Conservation (phyloP, 176 grass and related monocot species). For the Alloteropsis semialata region DNA sequence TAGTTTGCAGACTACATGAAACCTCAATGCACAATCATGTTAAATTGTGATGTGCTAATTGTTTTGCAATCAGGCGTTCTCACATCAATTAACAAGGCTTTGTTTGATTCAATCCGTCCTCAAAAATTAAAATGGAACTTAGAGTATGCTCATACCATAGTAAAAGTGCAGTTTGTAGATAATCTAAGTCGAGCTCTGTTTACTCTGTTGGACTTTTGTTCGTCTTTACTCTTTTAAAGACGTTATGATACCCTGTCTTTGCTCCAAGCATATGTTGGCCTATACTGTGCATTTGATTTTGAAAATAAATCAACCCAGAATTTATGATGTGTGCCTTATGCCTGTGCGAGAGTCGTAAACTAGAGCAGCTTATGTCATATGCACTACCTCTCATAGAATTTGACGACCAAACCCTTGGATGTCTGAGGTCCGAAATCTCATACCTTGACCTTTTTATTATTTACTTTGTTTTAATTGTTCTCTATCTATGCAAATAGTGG, state of each 20-base stretch:
- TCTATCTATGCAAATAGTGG: too few relatives aligned
- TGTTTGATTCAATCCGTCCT: neutral
- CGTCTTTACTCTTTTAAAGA: neutral
- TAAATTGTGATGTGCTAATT: neutral
- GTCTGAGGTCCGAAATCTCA: constrained; percentile 39
- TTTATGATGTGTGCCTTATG: neutral
- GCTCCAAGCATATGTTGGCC: neutral
- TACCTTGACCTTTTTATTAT: neutral
- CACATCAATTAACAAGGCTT: neutral
- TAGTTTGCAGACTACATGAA: neutral
- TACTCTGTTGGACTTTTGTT: constrained; percentile 13
- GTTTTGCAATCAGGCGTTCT: neutral
- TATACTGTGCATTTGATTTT: neutral
- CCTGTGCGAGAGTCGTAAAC: too few relatives aligned
- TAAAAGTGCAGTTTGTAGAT: constrained; percentile 3
- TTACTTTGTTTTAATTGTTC: too few relatives aligned
- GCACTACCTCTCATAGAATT: constrained; percentile 19
- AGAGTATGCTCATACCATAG: neutral
- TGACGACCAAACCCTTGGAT: constrained; percentile 63
- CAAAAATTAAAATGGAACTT: neutral
- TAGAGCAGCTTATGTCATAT: too few relatives aligned
- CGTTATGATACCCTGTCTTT: neutral
- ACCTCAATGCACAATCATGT: neutral
- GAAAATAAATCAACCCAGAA: neutral
- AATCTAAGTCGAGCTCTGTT: neutral